These are phyloP conservation scores for Chaetomium strumarium DNA, from an alignment of 2,329 filamentous ascomycete genomes.

Conservation along the genomic window DNA sequence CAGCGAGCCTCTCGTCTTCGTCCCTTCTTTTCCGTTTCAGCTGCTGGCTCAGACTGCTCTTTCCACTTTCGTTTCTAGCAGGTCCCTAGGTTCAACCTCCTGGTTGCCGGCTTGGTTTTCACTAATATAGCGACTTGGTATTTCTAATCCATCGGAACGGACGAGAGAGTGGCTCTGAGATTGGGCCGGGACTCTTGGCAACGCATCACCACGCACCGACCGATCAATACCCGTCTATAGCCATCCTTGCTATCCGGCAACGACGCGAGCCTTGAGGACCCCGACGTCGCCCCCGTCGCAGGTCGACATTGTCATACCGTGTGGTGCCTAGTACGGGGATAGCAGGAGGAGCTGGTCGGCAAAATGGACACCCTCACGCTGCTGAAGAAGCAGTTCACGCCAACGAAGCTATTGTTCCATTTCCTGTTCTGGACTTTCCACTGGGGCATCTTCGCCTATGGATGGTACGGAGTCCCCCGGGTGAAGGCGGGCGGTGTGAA, in stretches of 20 bases:
- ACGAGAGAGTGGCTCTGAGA: slow-evolving; percentile 1
- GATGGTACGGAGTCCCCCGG: slow-evolving; percentile 59
- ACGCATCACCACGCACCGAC: slow-evolving; percentile 12
- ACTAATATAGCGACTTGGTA: slow-evolving; percentile 10
- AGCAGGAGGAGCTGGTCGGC: slow-evolving; percentile 30
- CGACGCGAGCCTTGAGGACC: slow-evolving; percentile 19
- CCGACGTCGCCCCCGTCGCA: slow-evolving; percentile 40
- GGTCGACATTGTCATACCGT: slow-evolving; percentile 45
- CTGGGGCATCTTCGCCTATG: slow-evolving; percentile 70
- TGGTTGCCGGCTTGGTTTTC: slow-evolving; percentile 4
- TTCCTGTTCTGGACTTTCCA: slow-evolving; percentile 76
- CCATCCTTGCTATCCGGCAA: not conserved
- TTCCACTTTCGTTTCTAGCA: slow-evolving; percentile 32
- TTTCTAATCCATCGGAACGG: slow-evolving; percentile 12
- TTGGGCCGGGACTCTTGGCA: slow-evolving; percentile 2
- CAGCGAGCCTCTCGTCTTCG: slow-evolving; percentile 33
- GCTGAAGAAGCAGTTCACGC: slow-evolving; percentile 60
- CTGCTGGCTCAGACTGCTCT: slow-evolving; percentile 58
- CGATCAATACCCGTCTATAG: not conserved
- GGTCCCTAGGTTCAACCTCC: slow-evolving; percentile 1
- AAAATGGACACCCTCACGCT: slow-evolving; percentile 37
- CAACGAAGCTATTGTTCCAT: slow-evolving; percentile 71
- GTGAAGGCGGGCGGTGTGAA: not conserved
- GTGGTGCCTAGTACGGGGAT: slow-evolving; percentile 14
- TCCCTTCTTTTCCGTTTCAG: slow-evolving; percentile 38